phyloP scores from a whole-genome alignment of 352 stramenopile species.

The Phytophthora capsici region DNA sequence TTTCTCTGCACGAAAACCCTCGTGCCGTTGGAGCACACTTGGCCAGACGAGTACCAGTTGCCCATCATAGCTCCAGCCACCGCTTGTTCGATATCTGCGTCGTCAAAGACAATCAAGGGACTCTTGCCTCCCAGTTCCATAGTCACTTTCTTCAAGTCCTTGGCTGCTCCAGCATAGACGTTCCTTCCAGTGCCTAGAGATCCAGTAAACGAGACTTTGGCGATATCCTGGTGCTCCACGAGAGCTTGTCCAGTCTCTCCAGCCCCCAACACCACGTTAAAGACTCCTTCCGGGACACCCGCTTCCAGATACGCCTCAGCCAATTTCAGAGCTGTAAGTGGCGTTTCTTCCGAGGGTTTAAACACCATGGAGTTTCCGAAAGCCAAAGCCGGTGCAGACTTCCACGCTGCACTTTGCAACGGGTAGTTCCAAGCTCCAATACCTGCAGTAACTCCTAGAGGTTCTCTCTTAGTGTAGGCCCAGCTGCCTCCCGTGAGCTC shows the following conservation, averaged over 20 bases:
- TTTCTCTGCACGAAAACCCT: conserved; percentile 88
- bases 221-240: conserved; percentile 55
- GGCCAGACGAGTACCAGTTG: conserved; percentile 89
- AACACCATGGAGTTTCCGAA: conserved; percentile 94
- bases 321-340: conserved; percentile 70
- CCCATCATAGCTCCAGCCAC: conserved; percentile 84
- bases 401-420: conserved; percentile 82
- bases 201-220: conserved; percentile 91
- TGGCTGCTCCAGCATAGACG: conserved; percentile 76
- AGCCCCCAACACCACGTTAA: conserved; percentile 81
- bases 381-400: conserved; percentile 79
- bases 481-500: conserved; percentile 70
- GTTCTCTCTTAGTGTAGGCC: conserved; percentile 80
- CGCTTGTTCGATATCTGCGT: conserved; percentile 83
- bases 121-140: conserved; percentile 93
- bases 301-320: conserved; percentile 74
- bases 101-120: conserved; percentile 88
- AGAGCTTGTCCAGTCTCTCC: conserved; percentile 64
- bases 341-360: conserved; percentile 91
- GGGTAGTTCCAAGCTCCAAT: conserved; percentile 89
- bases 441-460: conserved; percentile 71
- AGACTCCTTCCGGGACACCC: conserved; percentile 75
- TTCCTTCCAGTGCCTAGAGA: conserved; percentile 70
- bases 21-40: conserved; percentile 92
- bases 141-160: conserved; percentile 86